A percentile compares a stretch with the other conserved stretches of the same genome.
phyloP scores from a whole-genome alignment of 164 flowering plant genomes.

The Annona cherimola region DNA sequence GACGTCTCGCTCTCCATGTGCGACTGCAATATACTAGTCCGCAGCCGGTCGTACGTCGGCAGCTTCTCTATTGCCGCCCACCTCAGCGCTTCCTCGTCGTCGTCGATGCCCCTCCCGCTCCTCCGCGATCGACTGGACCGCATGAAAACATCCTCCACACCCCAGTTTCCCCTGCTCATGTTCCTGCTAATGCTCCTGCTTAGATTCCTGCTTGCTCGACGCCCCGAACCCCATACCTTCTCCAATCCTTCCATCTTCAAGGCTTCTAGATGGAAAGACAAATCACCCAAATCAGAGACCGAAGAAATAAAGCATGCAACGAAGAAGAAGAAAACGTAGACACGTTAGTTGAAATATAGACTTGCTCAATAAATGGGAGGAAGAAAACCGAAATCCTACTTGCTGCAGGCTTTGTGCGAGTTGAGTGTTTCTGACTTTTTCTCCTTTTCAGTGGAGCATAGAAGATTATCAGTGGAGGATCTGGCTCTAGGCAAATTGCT shows the following conservation, averaged over 20 bases:
- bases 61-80: conserved; percentile 92
- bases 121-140: conserved; percentile 29
- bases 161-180: conserved; percentile 47
- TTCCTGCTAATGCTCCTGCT: conserved; percentile 42
- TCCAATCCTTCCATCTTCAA: conserved; percentile 29
- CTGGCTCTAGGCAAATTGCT: neutral
- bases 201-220: conserved; percentile 16
- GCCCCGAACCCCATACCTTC: conserved; percentile 17
- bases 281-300: neutral
- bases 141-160: conserved; percentile 56
- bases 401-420: neutral
- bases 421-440: neutral
- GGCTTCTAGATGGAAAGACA: neutral
- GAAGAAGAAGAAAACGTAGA: neutral
- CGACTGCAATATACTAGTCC: conserved; percentile 67
- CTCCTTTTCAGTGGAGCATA: neutral
- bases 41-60: conserved; percentile 77
- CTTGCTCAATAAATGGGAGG: neutral
- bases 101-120: conserved; percentile 29
- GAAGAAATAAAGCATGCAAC: neutral
- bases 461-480: neutral
- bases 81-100: conserved; percentile 79
- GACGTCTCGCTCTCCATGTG: conserved; percentile 28
- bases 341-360: neutral
- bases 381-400: neutral